These are phyloP conservation scores for Kockiozyma suomiensis DNA, from an alignment of 805 yeast species.

Conservation along the genomic window DNA sequence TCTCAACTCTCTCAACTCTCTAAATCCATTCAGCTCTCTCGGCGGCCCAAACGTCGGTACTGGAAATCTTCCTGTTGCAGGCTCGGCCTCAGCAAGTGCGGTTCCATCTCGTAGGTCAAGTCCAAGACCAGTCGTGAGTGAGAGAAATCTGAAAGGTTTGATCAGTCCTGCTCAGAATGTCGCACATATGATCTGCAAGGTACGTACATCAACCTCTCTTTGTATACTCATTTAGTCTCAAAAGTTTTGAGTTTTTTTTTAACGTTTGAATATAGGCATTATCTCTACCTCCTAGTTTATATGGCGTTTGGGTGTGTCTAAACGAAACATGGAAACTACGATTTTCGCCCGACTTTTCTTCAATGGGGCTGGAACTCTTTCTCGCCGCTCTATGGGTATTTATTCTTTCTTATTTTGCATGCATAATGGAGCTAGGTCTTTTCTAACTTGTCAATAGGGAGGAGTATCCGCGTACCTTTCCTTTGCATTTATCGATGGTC, in stretches of 20 bases:
- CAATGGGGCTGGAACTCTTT: constrained; percentile 61
- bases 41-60: not conserved
- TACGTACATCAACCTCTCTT: not conserved
- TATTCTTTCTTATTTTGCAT: too few relatives aligned
- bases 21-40: too few relatives aligned
- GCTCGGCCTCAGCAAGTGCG: not conserved
- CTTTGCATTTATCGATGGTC: constrained; percentile 80
- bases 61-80: not conserved
- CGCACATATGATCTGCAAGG: constrained; percentile 25
- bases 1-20: not conserved
- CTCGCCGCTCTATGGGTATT: constrained; percentile 73
- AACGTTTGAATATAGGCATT: constrained; percentile 51
- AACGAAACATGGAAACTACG: constrained; percentile 41
- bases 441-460: constrained; percentile 53
- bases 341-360: constrained; percentile 44
- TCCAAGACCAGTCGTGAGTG: constrained; percentile 19
- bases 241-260: too few relatives aligned
- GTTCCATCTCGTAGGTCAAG: constrained; percentile 12
- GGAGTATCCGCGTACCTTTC: constrained; percentile 82
- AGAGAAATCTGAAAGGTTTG: constrained; percentile 18
- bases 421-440: too few relatives aligned
- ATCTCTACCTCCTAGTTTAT: constrained; percentile 67
- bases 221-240: too few relatives aligned
- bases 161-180: constrained; percentile 19
- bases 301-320: constrained; percentile 49